A percentile compares a stretch with the other conserved stretches of the same genome.
phyloP scores from a whole-genome alignment of 805 yeast species.

The Myxozyma melibiosi region DNA sequence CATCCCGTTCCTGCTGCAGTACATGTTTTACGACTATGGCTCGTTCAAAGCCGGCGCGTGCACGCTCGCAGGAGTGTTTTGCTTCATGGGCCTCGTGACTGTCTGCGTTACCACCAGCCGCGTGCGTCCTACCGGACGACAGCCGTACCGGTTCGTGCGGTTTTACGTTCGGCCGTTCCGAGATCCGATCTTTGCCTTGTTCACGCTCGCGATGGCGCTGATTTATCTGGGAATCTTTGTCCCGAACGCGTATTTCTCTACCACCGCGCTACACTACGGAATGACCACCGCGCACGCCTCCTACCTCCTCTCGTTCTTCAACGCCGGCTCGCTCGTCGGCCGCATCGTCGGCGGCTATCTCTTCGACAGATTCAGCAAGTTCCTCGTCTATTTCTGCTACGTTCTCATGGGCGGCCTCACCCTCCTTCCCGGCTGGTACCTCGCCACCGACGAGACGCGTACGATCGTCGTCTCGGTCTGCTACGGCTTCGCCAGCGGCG shows the following conservation, averaged over 20 bases:
- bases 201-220: conserved; percentile 35
- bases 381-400: conserved; percentile 42
- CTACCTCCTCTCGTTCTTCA: conserved; percentile 41
- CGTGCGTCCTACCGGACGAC: conserved; percentile 26
- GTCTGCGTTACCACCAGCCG: conserved; percentile 36
- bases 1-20: conserved; percentile 47
- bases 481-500: conserved; percentile 43
- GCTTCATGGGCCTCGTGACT: conserved; percentile 37
- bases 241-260: conserved; percentile 41
- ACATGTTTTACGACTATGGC: conserved; percentile 39
- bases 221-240: conserved; percentile 40
- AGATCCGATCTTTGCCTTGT: conserved; percentile 37
- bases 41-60: conserved; percentile 57
- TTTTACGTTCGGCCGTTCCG: conserved; percentile 35
- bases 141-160: conserved; percentile 22
- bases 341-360: conserved; percentile 51
- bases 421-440: conserved; percentile 35
- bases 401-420: conserved; percentile 38
- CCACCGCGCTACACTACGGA: conserved; percentile 38
- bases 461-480: conserved; percentile 39
- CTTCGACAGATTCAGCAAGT: conserved; percentile 53
- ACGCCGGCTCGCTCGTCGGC: conserved; percentile 50
- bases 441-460: conserved; percentile 25
- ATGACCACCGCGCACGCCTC: conserved; percentile 28
- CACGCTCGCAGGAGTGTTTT: conserved; percentile 50